phyloP scores from a whole-genome alignment of 2,329 filamentous ascomycete species.

The Sporothrix luriei region DNA sequence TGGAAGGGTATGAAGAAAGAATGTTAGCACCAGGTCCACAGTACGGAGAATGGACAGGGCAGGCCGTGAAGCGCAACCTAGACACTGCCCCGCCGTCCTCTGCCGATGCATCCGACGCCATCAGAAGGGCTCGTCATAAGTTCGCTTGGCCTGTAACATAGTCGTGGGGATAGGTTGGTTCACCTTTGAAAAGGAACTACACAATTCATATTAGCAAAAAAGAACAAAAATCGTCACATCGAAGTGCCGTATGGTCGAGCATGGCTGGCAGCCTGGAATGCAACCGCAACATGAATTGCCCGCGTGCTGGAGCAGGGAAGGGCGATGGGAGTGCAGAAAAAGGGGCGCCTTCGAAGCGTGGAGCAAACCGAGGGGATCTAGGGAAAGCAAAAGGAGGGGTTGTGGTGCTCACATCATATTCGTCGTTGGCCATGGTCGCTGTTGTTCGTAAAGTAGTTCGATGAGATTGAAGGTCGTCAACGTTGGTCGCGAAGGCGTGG shows the following conservation, averaged over 20 bases:
- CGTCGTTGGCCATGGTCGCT: conserved; percentile 89
- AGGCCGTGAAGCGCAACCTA: not conserved
- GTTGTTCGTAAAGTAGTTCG: conserved; percentile 6
- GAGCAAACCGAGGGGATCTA: conserved; percentile 23
- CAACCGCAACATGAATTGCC: not conserved
- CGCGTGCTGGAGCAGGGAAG: not conserved
- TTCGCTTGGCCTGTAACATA: not conserved
- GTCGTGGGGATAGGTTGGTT: conserved; percentile 33
- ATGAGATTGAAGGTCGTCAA: not conserved
- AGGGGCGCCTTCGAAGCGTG: conserved; percentile 18
- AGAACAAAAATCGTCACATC: not conserved
- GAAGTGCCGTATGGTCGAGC: not conserved
- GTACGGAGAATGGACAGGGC: conserved; percentile 23
- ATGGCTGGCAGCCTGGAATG: not conserved
- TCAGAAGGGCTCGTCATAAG: not conserved
- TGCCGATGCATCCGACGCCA: conserved; percentile 3
- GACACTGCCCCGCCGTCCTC: not conserved
- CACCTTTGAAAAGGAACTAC: conserved; percentile 99
- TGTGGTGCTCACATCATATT: conserved; percentile 85
- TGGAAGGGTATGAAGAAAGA: conserved; percentile 46
- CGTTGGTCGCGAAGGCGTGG: conserved; percentile 18
- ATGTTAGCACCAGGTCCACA: conserved; percentile 39
- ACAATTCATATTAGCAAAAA: conserved; percentile 28
- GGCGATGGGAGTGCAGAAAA: conserved; percentile 23
- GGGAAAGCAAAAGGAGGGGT: conserved; percentile 13